Evolutionary conservation across 768 basidiomycete genomes (phyloP).

Genomic region (Trametes elegans): DNA sequence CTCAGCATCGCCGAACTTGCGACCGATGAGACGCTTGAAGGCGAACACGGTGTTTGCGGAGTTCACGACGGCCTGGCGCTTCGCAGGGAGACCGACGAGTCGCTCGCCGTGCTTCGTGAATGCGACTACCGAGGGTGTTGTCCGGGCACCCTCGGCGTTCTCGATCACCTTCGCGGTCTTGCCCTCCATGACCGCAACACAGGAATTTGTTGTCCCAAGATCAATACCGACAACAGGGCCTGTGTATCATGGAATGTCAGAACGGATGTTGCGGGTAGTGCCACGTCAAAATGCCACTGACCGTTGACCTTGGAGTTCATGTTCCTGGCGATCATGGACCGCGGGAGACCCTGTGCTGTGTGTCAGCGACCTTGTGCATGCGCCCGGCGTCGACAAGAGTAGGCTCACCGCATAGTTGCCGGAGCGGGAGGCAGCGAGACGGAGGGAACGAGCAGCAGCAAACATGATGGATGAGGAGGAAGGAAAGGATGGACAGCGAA

Average conservation of each 20-base stretch:
- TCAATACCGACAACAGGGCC: conserved; percentile 96
- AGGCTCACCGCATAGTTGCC: conserved; percentile 60
- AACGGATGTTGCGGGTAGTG: background rate
- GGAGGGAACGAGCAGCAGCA: conserved; percentile 63
- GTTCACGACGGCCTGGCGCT: conserved; percentile 97
- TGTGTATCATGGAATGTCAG: conserved; percentile 26
- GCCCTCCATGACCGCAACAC: conserved; percentile 94
- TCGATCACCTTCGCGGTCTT: conserved; percentile 93
- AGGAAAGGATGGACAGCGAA: conserved; percentile 32
- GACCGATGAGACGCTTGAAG: conserved; percentile 93
- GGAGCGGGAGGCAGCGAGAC: conserved; percentile 54
- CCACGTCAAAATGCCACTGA: conserved; percentile 34
- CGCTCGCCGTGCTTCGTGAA: conserved; percentile 99
- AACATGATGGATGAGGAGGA: conserved; percentile 63
- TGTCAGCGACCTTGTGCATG: conserved; percentile 4
- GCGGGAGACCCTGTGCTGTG: conserved; percentile 54
- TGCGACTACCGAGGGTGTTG: conserved; percentile 97
- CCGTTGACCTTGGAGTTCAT: conserved; percentile 96
- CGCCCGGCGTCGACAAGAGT: background rate
- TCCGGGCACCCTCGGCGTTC: conserved; percentile 96
- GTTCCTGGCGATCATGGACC: conserved; percentile 79
- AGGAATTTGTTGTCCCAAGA: conserved; percentile 91
- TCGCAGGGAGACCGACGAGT: conserved; percentile 92
- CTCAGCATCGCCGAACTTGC: conserved; percentile 90
- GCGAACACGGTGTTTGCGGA: conserved; percentile 90